Evolutionary conservation across 129 eudicot species (phyloP), one percentile per base, ranked within the genome.

Genomic region (Centella asiatica): DNA sequence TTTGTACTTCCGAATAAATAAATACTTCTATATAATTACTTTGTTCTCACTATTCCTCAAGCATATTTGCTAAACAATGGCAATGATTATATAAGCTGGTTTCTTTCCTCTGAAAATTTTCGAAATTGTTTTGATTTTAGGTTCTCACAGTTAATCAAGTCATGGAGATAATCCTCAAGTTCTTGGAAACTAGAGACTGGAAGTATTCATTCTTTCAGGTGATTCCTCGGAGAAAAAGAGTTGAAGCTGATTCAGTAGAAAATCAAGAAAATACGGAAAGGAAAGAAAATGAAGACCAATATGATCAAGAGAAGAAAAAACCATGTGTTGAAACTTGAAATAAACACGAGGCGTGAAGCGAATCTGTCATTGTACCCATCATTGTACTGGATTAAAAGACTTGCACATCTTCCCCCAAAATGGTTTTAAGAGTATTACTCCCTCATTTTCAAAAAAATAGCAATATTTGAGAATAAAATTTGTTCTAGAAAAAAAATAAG

Each of bases 101-200:
- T n/a, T 20, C 24, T 27, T 17, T 9, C 18, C 20, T 58, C 67
- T 56, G n/a, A 58, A 4, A 42, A 47, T 4, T 22, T 44, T 77
- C 64, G 56, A 50, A 45, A 45, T 25, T 33, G 62, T 63, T 44
- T 17, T 44, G 66, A 48, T 32, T 76, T 26, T 63, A 92, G 98
- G 98, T 92, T 55, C 92, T 93, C 22, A 93, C 99, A 0, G 99
- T 93, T 69, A 93, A 93, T 74, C 96, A 93, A 78, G 99, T 93
- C 66, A 76, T 84, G 51, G 99, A 93, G 81, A 87, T 87, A 82
- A 75, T 93, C 54, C 85, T 93, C 49, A 84, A 78, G 83, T 93
- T 63, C 67, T 69, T 93, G 83, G 99, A 93, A 62, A 78, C 89
- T 13, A 83, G 66, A 80, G 99, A 87, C 73, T 87, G 99, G 99